Base-by-base conservation (phyloP, 257 asterid genomes). In the Ophiorrhiza pumila region DNA sequence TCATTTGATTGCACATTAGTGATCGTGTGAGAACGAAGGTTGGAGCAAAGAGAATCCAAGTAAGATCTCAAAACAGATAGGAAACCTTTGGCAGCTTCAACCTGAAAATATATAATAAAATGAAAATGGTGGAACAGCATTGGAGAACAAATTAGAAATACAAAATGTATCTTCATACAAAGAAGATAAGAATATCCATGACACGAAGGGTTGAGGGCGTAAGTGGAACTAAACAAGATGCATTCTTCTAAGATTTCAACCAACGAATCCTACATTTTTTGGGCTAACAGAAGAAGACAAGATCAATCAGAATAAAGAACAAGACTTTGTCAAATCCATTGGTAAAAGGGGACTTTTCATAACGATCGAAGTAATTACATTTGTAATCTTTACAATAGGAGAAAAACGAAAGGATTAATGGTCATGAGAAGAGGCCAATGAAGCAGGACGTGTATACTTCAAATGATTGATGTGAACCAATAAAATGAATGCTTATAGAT, bases 1-100 rank as follows among this genome's bases (percentile, higher is more conserved):
- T 95, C 91, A 66, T 95, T 95, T 53, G 99, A 95, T 82, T 95
- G 99, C 76, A 95, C 98, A 73, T 95, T 95, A 55, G 99, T 95
- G 72, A 95, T 95, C 65, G 99, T 95, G 78, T 95, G 99, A 68
- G 98, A 90, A 20, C 98, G 96, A 72, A 95, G 87, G 79, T 85
- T 89, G 32, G 87, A 87, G 82, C 97, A 95, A 45, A 95, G 88
- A 53, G 90, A 83, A 60, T 95, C 98, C 85, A 95, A 79, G 87
- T 95, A 92, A 50, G 92, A 57, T 75, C 98, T 80, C 71, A 95
- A 71, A 65, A 80, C 90, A 65, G 80, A 81, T 23, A 95, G 84
- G 77, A 95, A 92, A 71, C 89, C 93, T 83, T 85, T 89, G 79
- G 97, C 97, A 81, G 97, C 99, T 85, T 95, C 98, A 67, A 82